Percentiles rank a stretch among this genome's conserved stretches.
phyloP scores from a whole-genome alignment of 768 basidiomycete species.

The Mycena maculata region DNA sequence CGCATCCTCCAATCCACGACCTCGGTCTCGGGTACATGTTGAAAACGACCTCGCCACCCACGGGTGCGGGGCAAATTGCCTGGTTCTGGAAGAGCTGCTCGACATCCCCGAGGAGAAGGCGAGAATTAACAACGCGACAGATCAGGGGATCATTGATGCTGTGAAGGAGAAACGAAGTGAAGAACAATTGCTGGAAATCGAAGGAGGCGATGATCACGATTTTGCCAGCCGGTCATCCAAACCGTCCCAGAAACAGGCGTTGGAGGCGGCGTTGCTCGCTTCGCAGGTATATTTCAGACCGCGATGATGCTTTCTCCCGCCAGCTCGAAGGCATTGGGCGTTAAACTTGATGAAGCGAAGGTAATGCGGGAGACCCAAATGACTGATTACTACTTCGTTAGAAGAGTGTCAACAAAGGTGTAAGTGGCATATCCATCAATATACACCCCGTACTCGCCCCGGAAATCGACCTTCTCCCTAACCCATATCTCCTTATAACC shows the following conservation, averaged over 20 bases:
- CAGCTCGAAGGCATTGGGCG: conserved; percentile 1
- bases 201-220: conserved; percentile 4
- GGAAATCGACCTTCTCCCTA: background rate
- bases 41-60: background rate
- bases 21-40: background rate
- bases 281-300: background rate
- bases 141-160: background rate
- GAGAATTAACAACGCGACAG: background rate
- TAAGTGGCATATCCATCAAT: background rate
- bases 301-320: background rate
- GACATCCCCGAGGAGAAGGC: background rate
- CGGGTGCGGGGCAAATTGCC: background rate
- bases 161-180: background rate
- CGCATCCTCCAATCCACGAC: background rate
- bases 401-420: background rate
- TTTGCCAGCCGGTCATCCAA: background rate
- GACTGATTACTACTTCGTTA: conserved; percentile 7
- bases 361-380: background rate
- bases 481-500: conserved; percentile 2
- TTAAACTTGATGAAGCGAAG: background rate
- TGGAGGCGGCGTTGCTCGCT: background rate
- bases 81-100: no score
- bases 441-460: background rate
- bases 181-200: background rate
- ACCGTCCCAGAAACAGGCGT: background rate